Evolutionary conservation across 2,329 filamentous ascomycete genomes (phyloP).

Genomic region (Drechmeria coniospora): DNA sequence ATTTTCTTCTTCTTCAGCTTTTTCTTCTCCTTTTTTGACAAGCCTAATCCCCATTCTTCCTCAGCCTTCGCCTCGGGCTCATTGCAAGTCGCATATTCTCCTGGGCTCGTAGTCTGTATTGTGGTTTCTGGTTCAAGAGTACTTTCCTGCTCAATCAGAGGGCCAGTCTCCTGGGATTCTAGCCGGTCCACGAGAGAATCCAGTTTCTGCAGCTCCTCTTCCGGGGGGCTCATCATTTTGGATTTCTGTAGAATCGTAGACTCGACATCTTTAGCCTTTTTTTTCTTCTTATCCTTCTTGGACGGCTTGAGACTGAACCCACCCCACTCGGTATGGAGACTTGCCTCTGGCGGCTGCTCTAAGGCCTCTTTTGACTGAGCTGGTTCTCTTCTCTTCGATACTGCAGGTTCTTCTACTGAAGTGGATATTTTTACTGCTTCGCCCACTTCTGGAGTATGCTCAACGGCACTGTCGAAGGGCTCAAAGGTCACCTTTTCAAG

Average conservation of each 20-base stretch:
- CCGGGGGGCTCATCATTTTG: constrained; percentile 8
- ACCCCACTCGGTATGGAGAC: constrained; percentile 15
- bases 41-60: constrained; percentile 3
- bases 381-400: constrained; percentile 4
- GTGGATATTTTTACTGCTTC: too few relatives aligned
- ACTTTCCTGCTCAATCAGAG: constrained; percentile 9
- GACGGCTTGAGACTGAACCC: constrained; percentile 13
- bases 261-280: constrained; percentile 17
- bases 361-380: constrained; percentile 6
- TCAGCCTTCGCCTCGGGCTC: constrained; percentile 3
- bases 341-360: constrained; percentile 9
- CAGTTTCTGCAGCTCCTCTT: constrained; percentile 7
- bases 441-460: too few relatives aligned
- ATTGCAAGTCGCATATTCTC: background rate
- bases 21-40: constrained; percentile 17
- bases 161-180: too few relatives aligned
- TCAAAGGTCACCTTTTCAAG: too few relatives aligned
- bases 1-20: constrained; percentile 10
- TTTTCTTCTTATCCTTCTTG: constrained; percentile 19
- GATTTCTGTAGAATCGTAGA: constrained; percentile 14
- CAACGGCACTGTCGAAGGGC: too few relatives aligned
- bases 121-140: constrained; percentile 2
- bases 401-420: too few relatives aligned
- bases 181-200: constrained; percentile 7
- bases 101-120: background rate